A percentile compares a stretch with the other conserved stretches of the same genome.
phyloP scores from a whole-genome alignment of 768 basidiomycete genomes.

The Tylopilus intermedius region DNA sequence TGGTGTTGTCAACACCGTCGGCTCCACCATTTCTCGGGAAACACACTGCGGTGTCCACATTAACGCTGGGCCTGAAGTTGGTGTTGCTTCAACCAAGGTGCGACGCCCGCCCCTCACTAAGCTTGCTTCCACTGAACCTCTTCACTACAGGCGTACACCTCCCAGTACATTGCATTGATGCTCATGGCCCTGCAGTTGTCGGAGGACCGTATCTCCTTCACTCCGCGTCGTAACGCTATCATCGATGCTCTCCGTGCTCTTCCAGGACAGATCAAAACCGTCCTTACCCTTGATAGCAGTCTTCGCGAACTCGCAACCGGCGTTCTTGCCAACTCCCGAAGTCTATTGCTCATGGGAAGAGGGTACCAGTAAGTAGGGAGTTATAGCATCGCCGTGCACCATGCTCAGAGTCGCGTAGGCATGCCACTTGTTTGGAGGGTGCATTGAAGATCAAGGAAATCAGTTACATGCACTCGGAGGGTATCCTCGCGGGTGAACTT shows the following conservation, averaged over 20 bases:
- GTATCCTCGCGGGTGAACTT: constrained; percentile 95
- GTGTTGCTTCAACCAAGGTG: constrained; percentile 97
- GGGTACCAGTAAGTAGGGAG: constrained; percentile 80
- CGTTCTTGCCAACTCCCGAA: constrained; percentile 72
- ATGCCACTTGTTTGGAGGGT: constrained; percentile 96
- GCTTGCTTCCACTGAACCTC: not conserved
- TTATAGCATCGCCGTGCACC: too few relatives aligned
- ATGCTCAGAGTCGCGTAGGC: constrained; percentile 35
- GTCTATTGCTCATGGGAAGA: constrained; percentile 92
- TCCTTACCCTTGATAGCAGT: constrained; percentile 71
- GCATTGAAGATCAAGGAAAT: constrained; percentile 99
- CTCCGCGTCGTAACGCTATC: constrained; percentile 85
- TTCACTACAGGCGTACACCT: constrained; percentile 78
- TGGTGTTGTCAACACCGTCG: constrained; percentile 98
- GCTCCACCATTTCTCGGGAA: constrained; percentile 95
- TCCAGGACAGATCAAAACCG: constrained; percentile 81
- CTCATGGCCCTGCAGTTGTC: constrained; percentile 99
- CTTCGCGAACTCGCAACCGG: constrained; percentile 83
- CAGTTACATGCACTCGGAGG: constrained; percentile 62
- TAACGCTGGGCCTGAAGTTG: constrained; percentile 98
- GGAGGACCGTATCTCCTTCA: constrained; percentile 93
- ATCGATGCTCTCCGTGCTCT: constrained; percentile 90
- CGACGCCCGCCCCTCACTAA: not conserved
- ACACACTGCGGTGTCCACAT: constrained; percentile 99
- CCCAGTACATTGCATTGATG: constrained; percentile 95